Conservation (phyloP, 2,329 filamentous ascomycete species). For the Juglanconis juglandina region DNA sequence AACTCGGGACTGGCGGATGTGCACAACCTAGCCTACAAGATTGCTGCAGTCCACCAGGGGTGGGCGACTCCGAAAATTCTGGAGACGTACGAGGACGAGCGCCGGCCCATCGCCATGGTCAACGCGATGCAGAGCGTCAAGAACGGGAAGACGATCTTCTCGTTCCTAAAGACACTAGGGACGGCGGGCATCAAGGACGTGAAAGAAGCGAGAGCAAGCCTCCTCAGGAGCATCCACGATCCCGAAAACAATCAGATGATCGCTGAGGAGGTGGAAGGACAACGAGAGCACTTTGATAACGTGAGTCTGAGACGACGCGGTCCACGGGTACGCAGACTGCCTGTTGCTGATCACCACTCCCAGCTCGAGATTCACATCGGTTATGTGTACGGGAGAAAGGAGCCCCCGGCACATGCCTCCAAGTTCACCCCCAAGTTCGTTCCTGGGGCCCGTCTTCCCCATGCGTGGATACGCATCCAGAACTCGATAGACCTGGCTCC, state of each 20-base stretch:
- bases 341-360: neutral
- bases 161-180: conserved; percentile 35
- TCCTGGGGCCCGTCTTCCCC: conserved; percentile 36
- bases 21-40: conserved; percentile 33
- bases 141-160: conserved; percentile 41
- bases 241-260: conserved; percentile 28
- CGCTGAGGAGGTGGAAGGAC: conserved; percentile 31
- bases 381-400: conserved; percentile 36
- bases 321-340: neutral
- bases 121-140: conserved; percentile 41
- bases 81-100: conserved; percentile 34
- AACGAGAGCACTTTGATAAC: conserved; percentile 41
- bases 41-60: conserved; percentile 33
- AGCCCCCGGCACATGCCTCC: conserved; percentile 34
- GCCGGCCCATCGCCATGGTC: conserved; percentile 35
- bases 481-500: conserved; percentile 14
- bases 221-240: conserved; percentile 28
- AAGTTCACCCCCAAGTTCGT: conserved; percentile 34
- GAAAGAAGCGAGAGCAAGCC: conserved; percentile 27
- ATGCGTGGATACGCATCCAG: conserved; percentile 33
- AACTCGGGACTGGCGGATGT: conserved; percentile 32
- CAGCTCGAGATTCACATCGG: conserved; percentile 40
- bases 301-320: conserved; percentile 10
- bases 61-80: conserved; percentile 29
- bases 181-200: conserved; percentile 29